Conservation (phyloP, 495 filamentous ascomycete species). For the Penicillium canescens region DNA sequence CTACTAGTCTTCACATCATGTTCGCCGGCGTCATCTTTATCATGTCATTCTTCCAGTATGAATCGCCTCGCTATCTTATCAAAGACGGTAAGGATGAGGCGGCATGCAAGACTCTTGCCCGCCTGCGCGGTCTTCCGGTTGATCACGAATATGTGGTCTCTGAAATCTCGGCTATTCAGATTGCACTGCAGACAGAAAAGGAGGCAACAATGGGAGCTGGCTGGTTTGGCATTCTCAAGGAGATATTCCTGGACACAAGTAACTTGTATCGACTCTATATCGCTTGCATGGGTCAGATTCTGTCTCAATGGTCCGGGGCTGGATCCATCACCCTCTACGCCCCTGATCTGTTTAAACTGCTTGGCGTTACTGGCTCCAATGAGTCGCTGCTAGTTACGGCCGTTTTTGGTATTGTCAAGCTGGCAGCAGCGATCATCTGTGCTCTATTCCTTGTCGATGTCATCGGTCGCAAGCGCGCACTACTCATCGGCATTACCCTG, state of each 20-base stretch:
- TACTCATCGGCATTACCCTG: slow-evolving; percentile 62
- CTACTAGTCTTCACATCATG: slow-evolving; percentile 70
- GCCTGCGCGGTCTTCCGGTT: slow-evolving; percentile 39
- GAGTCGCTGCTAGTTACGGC: slow-evolving; percentile 68
- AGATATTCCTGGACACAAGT: slow-evolving; percentile 56
- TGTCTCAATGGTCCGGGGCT: slow-evolving; percentile 69
- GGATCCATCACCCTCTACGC: slow-evolving; percentile 68
- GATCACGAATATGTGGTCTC: slow-evolving; percentile 48
- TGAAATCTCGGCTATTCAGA: slow-evolving; percentile 63
- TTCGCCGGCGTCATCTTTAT: slow-evolving; percentile 67
- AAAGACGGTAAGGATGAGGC: slow-evolving; percentile 59
- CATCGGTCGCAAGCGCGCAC: slow-evolving; percentile 69
- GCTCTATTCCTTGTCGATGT: slow-evolving; percentile 74
- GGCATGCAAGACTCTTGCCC: slow-evolving; percentile 29
- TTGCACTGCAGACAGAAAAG: slow-evolving; percentile 67
- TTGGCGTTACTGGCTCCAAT: slow-evolving; percentile 62
- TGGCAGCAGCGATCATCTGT: slow-evolving; percentile 61
- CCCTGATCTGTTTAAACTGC: slow-evolving; percentile 63
- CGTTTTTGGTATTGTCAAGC: slow-evolving; percentile 70
- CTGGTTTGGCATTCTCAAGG: slow-evolving; percentile 55
- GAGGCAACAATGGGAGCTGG: slow-evolving; percentile 59
- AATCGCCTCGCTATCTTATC: slow-evolving; percentile 64
- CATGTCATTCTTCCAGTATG: slow-evolving; percentile 63
- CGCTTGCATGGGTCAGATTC: slow-evolving; percentile 56
- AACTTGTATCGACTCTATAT: slow-evolving; percentile 68